Base-by-base conservation (phyloP, 169 alveolate genomes). In the Eimeria praecox region DNA sequence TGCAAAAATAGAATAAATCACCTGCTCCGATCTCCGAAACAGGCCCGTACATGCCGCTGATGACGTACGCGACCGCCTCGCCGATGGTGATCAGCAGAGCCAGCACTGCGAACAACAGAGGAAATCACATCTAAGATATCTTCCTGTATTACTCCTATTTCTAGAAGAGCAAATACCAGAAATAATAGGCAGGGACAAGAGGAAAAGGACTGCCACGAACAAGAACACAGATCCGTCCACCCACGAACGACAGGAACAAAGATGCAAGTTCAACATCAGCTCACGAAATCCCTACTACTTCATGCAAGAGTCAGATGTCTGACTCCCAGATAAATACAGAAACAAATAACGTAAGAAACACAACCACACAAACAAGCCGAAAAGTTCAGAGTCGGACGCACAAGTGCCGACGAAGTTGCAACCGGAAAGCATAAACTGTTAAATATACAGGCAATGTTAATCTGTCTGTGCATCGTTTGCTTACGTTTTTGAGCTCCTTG, bases 11-110 rank as follows among this genome's bases (percentile, higher is more conserved):
- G 62, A 44, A 44, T 24, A 1, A 42, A 75, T 35, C 22, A 91
- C 95, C 88, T 44, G 94, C 96, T 38, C 99, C 99, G 69, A 99
- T 97, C 90, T 99, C 99, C 46, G 98, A 96, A 89, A 99, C 98
- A 89, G 99, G 99, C 30, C 99, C 99, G 95, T 99, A 99, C 99
- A 99, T 99, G 95, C 99, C 97, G 95, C 98, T 97, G 77, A 98
- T 94, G 27, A 98, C 99, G 96, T 99, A 99, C 49, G 99, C 99
- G 54, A 99, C 99, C 18, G 99, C 99, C 98, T 99, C 99, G 38
- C 99, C 99, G 86, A 99, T 92, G 27, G 99, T 99, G 96, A 99
- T 99, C 95, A 99, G 97, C 94, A 99, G 96, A 33, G 99, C 99
- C 97, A 99, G 98, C 88, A 99, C 96, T 95, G 96, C 18, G 27